A percentile compares a stretch with the other conserved stretches of the same genome.
phyloP scores from a whole-genome alignment of 495 filamentous ascomycete species.

The Penicillium manginii region DNA sequence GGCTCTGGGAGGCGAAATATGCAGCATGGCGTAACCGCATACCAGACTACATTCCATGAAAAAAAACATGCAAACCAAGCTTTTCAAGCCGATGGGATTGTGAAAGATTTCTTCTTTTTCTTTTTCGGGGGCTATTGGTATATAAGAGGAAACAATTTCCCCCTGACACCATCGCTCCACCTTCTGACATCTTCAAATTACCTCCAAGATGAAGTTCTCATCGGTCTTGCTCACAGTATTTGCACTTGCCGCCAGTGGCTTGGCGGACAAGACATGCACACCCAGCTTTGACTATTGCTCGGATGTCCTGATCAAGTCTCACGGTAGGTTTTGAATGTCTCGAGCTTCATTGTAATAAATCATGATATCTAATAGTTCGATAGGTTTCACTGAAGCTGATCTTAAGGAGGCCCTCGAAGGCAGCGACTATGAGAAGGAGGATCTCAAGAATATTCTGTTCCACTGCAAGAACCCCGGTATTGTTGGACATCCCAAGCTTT shows the following conservation, averaged over 20 bases:
- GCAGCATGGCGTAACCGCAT: constrained; percentile 27
- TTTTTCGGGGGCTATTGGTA: not conserved
- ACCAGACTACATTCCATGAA: constrained; percentile 27
- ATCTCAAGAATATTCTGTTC: constrained; percentile 37
- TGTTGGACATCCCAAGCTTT: constrained; percentile 43
- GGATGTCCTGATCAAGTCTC: constrained; percentile 33
- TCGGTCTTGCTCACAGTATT: constrained; percentile 30
- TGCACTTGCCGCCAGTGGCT: constrained; percentile 27
- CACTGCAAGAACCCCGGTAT: constrained; percentile 46
- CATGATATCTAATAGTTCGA: not conserved
- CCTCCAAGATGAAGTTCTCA: constrained; percentile 36
- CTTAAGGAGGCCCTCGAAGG: constrained; percentile 36
- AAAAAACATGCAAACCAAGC: constrained; percentile 20
- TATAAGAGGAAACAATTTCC: constrained; percentile 9
- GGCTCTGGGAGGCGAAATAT: constrained; percentile 4
- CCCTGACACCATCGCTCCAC: not conserved
- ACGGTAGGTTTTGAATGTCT: constrained; percentile 27
- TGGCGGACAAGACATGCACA: constrained; percentile 41
- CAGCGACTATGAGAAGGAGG: constrained; percentile 35
- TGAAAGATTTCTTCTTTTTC: constrained; percentile 9
- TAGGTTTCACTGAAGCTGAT: constrained; percentile 42
- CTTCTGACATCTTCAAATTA: not conserved
- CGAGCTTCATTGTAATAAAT: not conserved
- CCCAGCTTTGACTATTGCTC: constrained; percentile 50
- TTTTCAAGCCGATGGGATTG: constrained; percentile 20